A percentile compares a stretch with the other conserved stretches of the same genome.
phyloP scores from a whole-genome alignment of 140 eudicot genomes.

The Stevia rebaudiana region DNA sequence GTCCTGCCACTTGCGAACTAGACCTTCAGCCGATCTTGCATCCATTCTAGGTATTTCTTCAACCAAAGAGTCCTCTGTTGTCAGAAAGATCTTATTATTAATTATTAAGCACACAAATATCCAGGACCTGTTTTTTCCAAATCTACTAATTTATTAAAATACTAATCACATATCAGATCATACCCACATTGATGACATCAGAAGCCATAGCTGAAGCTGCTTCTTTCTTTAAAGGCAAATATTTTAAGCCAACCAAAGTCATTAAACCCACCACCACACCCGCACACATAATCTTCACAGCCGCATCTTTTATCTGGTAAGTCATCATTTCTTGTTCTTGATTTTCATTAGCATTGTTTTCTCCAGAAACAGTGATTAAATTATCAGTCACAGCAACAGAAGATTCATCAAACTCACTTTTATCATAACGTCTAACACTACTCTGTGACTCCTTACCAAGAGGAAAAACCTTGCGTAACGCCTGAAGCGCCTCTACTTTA shows the following conservation, averaged over 20 bases:
- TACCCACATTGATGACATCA: slow-evolving; percentile 76
- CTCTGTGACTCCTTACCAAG: slow-evolving; percentile 45
- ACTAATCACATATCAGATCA: slow-evolving; percentile 19
- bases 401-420: slow-evolving; percentile 29
- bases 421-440: slow-evolving; percentile 32
- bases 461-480: slow-evolving; percentile 89
- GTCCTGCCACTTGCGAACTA: slow-evolving; percentile 93
- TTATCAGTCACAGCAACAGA: slow-evolving; percentile 25
- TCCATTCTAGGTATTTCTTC: slow-evolving; percentile 88
- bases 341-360: slow-evolving; percentile 28
- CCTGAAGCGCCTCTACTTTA: slow-evolving; percentile 64
- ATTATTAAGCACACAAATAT: neutral
- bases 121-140: neutral
- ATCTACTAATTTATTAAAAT: neutral
- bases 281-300: slow-evolving; percentile 82
- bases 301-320: slow-evolving; percentile 64
- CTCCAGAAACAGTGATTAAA: slow-evolving; percentile 19
- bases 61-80: slow-evolving; percentile 43
- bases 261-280: slow-evolving; percentile 79
- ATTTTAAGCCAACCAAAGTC: slow-evolving; percentile 62
- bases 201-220: slow-evolving; percentile 54
- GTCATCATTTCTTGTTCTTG: slow-evolving; percentile 62
- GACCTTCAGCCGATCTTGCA: slow-evolving; percentile 74
- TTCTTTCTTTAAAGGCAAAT: slow-evolving; percentile 42
- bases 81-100: neutral